A percentile compares a stretch with the other conserved stretches of the same genome.
phyloP scores from a whole-genome alignment of 2,329 filamentous ascomycete genomes.

The Xylaria hypoxylon region DNA sequence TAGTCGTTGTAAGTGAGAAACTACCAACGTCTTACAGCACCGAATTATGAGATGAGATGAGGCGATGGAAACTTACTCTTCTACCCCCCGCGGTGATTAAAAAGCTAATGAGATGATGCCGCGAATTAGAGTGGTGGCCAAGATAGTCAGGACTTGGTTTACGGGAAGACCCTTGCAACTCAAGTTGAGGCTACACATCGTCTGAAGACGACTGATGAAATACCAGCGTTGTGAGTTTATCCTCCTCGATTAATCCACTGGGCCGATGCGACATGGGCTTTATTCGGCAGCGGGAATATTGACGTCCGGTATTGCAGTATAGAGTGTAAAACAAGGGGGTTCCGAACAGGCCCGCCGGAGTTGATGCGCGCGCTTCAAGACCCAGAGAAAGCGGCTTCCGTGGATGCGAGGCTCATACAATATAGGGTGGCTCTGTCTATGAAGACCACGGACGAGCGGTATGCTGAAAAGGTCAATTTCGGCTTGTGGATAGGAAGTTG shows the following conservation, averaged over 20 bases:
- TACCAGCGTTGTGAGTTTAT: constrained; percentile 46
- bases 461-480: constrained; percentile 47
- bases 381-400: constrained; percentile 31
- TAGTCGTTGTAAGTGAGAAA: constrained; percentile 43
- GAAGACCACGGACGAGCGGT: constrained; percentile 49
- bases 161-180: constrained; percentile 43
- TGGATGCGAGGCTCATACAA: constrained; percentile 43
- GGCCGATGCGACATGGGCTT: neutral
- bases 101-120: neutral
- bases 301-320: constrained; percentile 41
- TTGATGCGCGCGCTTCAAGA: constrained; percentile 44
- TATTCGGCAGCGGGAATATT: neutral
- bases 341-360: constrained; percentile 42
- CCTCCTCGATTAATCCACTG: too few relatives aligned
- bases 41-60: neutral
- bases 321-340: constrained; percentile 47
- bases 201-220: constrained; percentile 45
- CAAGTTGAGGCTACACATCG: constrained; percentile 47
- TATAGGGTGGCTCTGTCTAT: constrained; percentile 49
- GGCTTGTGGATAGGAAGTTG: constrained; percentile 50
- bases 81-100: neutral
- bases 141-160: constrained; percentile 43
- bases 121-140: constrained; percentile 46
- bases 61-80: neutral
- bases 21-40: neutral